These are phyloP conservation scores for Ceratocystis destructans DNA, from an alignment of 2,329 filamentous ascomycete species.

Conservation along the genomic window DNA sequence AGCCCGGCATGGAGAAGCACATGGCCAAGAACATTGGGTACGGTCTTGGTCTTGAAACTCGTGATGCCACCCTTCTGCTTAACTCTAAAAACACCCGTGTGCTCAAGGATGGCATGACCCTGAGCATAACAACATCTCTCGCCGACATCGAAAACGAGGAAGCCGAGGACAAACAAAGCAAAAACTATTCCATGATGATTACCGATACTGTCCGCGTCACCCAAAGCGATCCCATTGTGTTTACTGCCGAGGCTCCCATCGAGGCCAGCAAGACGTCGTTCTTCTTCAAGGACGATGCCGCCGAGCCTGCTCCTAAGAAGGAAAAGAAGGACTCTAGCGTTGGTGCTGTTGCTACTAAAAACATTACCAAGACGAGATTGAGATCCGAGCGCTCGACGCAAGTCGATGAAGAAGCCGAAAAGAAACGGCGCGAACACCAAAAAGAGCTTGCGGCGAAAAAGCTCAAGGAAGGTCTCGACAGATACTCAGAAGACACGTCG, in stretches of 20 bases:
- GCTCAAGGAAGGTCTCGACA: slow-evolving; percentile 70
- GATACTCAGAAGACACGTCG: slow-evolving; percentile 73
- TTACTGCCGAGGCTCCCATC: slow-evolving; percentile 83
- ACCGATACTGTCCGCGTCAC: slow-evolving; percentile 89
- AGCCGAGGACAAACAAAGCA: slow-evolving; percentile 79
- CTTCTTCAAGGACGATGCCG: slow-evolving; percentile 95
- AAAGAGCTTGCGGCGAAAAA: slow-evolving; percentile 79
- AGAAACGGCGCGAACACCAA: slow-evolving; percentile 77
- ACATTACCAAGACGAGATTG: slow-evolving; percentile 86
- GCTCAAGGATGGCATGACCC: slow-evolving; percentile 93
- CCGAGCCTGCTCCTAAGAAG: slow-evolving; percentile 76
- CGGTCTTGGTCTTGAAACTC: slow-evolving; percentile 83
- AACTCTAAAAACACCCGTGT: slow-evolving; percentile 74
- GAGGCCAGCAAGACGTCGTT: slow-evolving; percentile 92
- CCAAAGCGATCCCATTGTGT: slow-evolving; percentile 63
- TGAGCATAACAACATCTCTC: slow-evolving; percentile 80
- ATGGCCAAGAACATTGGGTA: slow-evolving; percentile 87
- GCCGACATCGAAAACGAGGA: slow-evolving; percentile 77
- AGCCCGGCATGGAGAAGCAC: slow-evolving; percentile 87
- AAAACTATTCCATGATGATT: slow-evolving; percentile 75
- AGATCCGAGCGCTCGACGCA: slow-evolving; percentile 83
- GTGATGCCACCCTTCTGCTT: slow-evolving; percentile 68
- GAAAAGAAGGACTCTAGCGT: slow-evolving; percentile 73
- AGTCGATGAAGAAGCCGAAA: slow-evolving; percentile 78
- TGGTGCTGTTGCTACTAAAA: slow-evolving; percentile 80